phyloP scores from a whole-genome alignment of 2,329 filamentous ascomycete genomes.

The Cladosporium austrohemisphaericum region DNA sequence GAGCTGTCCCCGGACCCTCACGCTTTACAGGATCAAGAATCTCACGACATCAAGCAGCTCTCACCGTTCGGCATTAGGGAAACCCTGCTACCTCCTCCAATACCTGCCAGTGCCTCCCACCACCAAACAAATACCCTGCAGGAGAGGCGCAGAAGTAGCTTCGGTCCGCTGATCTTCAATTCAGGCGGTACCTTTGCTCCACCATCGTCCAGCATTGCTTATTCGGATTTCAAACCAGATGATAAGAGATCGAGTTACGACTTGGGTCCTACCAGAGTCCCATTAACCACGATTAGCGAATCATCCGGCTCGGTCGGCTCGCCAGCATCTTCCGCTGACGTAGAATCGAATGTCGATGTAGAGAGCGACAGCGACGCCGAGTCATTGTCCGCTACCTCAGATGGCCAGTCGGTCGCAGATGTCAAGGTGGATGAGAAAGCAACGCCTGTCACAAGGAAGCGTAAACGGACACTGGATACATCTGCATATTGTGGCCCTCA shows the following conservation, averaged over 20 bases:
- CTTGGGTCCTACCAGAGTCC: conserved; percentile 46
- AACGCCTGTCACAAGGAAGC: conserved; percentile 27
- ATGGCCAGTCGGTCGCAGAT: conserved; percentile 1
- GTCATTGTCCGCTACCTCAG: neutral
- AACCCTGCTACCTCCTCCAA: conserved; percentile 45
- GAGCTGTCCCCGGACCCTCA: neutral
- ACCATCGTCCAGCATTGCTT: neutral
- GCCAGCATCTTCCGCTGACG: conserved; percentile 3
- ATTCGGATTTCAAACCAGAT: conserved; percentile 41
- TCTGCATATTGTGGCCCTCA: conserved; percentile 7
- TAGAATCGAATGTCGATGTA: neutral
- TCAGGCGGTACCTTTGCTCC: neutral
- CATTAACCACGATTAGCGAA: conserved; percentile 30
- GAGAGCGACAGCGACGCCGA: conserved; percentile 17
- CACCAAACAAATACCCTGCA: neutral
- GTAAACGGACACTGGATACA: conserved; percentile 21
- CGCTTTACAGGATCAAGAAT: neutral
- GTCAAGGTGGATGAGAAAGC: conserved; percentile 22
- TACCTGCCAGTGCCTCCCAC: conserved; percentile 26
- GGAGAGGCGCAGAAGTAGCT: conserved; percentile 41
- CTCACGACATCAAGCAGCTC: conserved; percentile 22
- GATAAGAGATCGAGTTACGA: conserved; percentile 35
- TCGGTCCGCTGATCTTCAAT: conserved; percentile 49
- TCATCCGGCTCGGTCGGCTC: conserved; percentile 19
- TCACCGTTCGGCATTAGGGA: conserved; percentile 43